Evolutionary conservation across 345 rosid genomes (phyloP).

Genomic region (Boechera stricta): DNA sequence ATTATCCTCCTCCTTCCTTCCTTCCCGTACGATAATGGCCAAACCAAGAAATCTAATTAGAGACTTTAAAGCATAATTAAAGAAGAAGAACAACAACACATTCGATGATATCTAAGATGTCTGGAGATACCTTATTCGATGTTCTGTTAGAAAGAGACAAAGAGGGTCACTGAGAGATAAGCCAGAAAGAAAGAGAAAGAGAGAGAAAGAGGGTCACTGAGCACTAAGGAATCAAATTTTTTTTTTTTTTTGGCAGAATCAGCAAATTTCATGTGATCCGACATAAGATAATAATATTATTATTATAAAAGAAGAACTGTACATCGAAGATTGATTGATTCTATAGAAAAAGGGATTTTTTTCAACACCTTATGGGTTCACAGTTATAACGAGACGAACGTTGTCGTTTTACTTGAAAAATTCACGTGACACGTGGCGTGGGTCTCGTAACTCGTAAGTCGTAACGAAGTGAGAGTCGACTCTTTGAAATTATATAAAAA

Average conservation of each 20-base stretch:
- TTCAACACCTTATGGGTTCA: background rate
- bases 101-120: slow-evolving; percentile 50
- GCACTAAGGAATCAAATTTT: slow-evolving; percentile 19
- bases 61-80: slow-evolving; percentile 5
- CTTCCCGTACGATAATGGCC: slow-evolving; percentile 24
- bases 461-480: slow-evolving; percentile 2
- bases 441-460: background rate
- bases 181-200: slow-evolving; percentile 2
- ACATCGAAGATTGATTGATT: slow-evolving; percentile 16
- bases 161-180: slow-evolving; percentile 33
- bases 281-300: background rate
- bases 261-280: slow-evolving; percentile 47
- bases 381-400: background rate
- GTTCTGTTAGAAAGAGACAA: slow-evolving; percentile 42
- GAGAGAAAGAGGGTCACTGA: background rate
- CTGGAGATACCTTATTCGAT: slow-evolving; percentile 30
- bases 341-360: background rate
- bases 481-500: background rate
- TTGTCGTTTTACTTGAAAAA: background rate
- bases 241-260: background rate
- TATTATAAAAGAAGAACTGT: background rate
- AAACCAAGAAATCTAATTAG: slow-evolving; percentile 7
- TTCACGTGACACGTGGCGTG: slow-evolving; percentile 25
- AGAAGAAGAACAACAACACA: slow-evolving; percentile 7
- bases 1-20: slow-evolving; percentile 13